These are phyloP conservation scores for Sordariomycetes sp. DNA, from an alignment of 2,329 filamentous ascomycete genomes.

Conservation along the genomic window DNA sequence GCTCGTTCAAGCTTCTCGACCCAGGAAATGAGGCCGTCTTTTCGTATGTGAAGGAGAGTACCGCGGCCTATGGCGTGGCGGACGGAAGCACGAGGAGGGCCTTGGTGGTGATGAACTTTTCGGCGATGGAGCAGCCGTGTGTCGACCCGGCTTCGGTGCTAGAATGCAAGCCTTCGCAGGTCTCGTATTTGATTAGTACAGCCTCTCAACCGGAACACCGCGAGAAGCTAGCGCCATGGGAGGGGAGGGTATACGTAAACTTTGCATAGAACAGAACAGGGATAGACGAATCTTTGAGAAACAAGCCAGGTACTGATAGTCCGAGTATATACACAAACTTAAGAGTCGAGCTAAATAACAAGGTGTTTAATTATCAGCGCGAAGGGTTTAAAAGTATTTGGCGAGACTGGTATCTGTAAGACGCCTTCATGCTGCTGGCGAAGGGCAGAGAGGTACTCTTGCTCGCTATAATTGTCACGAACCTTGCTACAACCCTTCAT, in stretches of 20 bases:
- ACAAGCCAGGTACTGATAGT: too few species aligned
- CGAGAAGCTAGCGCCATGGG: neutral
- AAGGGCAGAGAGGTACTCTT: too few species aligned
- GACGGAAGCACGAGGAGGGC: slow-evolving; percentile 8
- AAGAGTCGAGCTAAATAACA: too few species aligned
- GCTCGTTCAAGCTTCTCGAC: slow-evolving; percentile 44
- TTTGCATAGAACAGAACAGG: neutral
- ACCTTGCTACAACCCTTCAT: too few species aligned
- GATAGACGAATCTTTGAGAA: neutral
- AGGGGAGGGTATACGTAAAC: neutral
- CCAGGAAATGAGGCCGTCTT: neutral
- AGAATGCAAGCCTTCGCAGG: slow-evolving; percentile 2
- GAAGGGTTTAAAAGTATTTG: too few species aligned
- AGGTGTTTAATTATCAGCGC: too few species aligned
- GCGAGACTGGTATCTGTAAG: too few species aligned
- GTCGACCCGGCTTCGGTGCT: neutral
- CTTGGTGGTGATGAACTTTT: slow-evolving; percentile 3
- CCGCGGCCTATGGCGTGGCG: slow-evolving; percentile 4
- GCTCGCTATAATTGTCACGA: too few species aligned
- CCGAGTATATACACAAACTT: too few species aligned
- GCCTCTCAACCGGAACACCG: neutral
- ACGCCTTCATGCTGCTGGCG: too few species aligned
- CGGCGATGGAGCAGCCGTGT: neutral
- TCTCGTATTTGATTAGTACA: slow-evolving; percentile 7
- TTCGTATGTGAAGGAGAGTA: neutral